phyloP scores from a whole-genome alignment of 176 grass and related monocot genomes.

The Saccharum spontaneum region DNA sequence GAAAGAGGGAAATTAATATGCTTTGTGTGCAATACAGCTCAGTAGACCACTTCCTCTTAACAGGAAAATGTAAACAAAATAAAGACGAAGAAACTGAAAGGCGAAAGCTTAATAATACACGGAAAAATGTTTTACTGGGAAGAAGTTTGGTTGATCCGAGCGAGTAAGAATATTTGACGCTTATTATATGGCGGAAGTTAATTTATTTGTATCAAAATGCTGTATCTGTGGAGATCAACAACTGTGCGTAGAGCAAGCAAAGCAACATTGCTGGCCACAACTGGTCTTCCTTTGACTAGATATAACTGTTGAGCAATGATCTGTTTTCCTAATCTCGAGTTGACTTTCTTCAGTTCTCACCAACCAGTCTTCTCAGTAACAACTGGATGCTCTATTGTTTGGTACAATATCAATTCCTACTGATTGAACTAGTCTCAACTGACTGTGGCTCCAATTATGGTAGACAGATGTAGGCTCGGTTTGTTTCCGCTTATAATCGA shows the following conservation, averaged over 20 bases:
- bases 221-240: neutral
- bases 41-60: neutral
- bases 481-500: too few species aligned
- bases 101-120: neutral
- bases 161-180: neutral
- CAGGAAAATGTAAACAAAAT: neutral
- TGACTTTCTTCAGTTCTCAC: neutral
- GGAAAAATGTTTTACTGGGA: neutral
- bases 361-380: neutral
- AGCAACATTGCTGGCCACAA: neutral
- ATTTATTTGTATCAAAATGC: neutral
- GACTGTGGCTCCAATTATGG: neutral
- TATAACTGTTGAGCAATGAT: slow-evolving; percentile 4
- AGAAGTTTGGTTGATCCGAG: neutral
- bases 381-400: neutral
- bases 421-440: neutral
- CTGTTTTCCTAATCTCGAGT: neutral
- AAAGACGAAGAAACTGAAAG: neutral
- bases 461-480: neutral
- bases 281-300: neutral
- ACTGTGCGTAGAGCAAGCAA: neutral
- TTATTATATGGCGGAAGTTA: neutral
- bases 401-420: neutral
- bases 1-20: neutral
- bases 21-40: neutral